Percentiles rank a stretch among this genome's conserved stretches.
phyloP scores from a whole-genome alignment of 768 basidiomycete genomes.

The Tricholoma matsutake region DNA sequence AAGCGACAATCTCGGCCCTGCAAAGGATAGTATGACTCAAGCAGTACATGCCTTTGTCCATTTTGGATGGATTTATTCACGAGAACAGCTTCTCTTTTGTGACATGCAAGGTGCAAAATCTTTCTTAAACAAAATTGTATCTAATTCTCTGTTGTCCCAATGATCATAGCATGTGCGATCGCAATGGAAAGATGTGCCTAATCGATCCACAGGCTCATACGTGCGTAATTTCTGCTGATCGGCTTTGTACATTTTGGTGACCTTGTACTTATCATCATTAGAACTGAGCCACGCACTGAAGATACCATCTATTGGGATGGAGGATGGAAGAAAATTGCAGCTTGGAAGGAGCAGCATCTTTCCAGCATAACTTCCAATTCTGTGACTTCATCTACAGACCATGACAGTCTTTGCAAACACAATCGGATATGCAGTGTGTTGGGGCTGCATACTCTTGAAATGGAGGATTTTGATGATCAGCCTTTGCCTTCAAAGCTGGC shows the following conservation, averaged over 20 bases:
- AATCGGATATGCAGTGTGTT: neutral
- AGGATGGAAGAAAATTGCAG: neutral
- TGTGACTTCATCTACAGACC: neutral
- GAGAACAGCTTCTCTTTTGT: neutral
- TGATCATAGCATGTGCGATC: neutral
- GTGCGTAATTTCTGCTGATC: neutral
- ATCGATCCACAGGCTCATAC: neutral
- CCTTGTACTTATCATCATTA: neutral
- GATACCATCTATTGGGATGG: neutral
- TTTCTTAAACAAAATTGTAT: neutral
- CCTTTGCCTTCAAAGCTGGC: neutral
- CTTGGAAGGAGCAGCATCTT: neutral
- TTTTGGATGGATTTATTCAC: neutral
- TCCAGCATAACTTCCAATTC: neutral
- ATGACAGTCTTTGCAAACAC: neutral
- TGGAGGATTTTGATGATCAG: neutral
- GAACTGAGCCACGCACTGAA: neutral
- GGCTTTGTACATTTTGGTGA: neutral
- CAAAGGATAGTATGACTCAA: neutral
- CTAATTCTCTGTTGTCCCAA: neutral
- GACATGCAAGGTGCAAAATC: neutral
- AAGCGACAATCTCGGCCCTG: neutral
- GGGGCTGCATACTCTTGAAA: neutral
- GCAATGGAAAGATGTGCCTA: neutral
- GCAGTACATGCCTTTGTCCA: neutral